Conservation (phyloP, 2,329 filamentous ascomycete species). For the Apiospora koreana region DNA sequence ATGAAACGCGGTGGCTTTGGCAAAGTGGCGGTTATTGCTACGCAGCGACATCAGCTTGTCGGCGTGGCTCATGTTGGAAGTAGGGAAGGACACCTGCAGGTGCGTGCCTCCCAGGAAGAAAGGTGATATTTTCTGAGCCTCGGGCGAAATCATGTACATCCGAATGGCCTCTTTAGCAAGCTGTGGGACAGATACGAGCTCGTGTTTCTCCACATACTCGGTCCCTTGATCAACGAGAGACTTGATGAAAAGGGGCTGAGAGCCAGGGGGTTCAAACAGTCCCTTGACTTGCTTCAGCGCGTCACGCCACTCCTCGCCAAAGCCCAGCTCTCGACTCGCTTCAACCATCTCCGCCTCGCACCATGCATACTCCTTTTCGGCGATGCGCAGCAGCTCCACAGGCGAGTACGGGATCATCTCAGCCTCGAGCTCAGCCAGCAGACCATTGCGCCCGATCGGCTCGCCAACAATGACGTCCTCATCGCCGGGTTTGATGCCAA, state of each 20-base stretch:
- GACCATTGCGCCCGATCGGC: constrained; percentile 53
- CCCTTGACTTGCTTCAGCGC: constrained; percentile 59
- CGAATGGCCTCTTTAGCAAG: constrained; percentile 55
- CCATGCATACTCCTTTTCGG: constrained; percentile 53
- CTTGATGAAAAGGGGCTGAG: constrained; percentile 54
- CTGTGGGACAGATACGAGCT: constrained; percentile 56
- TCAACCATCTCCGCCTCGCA: constrained; percentile 56
- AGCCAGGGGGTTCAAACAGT: constrained; percentile 52
- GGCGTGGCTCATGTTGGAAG: constrained; percentile 50
- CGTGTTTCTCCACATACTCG: constrained; percentile 51
- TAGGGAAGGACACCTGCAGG: constrained; percentile 60
- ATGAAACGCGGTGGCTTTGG: constrained; percentile 61
- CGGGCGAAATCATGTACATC: constrained; percentile 58
- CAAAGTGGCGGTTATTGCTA: constrained; percentile 59
- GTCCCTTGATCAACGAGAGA: constrained; percentile 52
- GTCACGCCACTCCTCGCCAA: constrained; percentile 48
- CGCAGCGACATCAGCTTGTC: constrained; percentile 62
- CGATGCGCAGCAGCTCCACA: constrained; percentile 55
- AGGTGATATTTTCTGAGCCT: constrained; percentile 54
- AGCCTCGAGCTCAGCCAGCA: constrained; percentile 52
- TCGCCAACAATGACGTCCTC: constrained; percentile 56
- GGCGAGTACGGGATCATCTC: constrained; percentile 62
- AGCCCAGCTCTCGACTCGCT: constrained; percentile 50
- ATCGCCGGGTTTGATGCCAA: constrained; percentile 44
- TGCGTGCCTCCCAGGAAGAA: constrained; percentile 59